Evolutionary conservation across 129 eudicot genomes (phyloP).

Genomic region (Flaveria trinervia): DNA sequence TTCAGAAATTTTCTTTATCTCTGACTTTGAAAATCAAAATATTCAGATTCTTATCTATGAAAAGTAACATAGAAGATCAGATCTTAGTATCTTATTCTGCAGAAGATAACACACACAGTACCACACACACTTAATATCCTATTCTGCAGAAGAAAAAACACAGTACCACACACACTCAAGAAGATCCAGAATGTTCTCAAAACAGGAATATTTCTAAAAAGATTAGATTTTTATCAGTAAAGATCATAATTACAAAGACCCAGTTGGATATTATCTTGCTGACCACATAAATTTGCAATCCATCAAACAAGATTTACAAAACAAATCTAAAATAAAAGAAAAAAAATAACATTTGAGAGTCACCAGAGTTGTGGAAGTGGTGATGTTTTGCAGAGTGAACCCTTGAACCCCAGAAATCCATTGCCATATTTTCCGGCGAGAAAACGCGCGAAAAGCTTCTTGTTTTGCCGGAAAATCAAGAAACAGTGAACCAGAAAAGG

Average conservation of each 20-base stretch:
- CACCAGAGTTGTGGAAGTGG: slow-evolving; percentile 46
- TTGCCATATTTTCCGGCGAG: slow-evolving; percentile 51
- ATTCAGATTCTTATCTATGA: no score
- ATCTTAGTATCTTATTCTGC: slow-evolving; percentile 22
- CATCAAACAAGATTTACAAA: slow-evolving; percentile 5
- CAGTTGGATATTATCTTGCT: slow-evolving; percentile 12
- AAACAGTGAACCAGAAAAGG: slow-evolving; percentile 18
- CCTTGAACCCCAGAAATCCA: slow-evolving; percentile 70
- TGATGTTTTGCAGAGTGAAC: slow-evolving; percentile 51
- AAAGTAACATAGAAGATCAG: slow-evolving; percentile 17
- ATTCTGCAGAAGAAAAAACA: slow-evolving; percentile 24
- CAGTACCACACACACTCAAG: slow-evolving; percentile 6
- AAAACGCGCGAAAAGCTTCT: slow-evolving; percentile 10
- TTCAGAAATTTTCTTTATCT: slow-evolving; percentile 13
- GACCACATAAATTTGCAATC: slow-evolving; percentile 9
- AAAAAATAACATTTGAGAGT: not conserved
- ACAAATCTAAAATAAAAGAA: not conserved
- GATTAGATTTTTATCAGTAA: slow-evolving; percentile 17
- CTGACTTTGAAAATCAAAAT: not conserved
- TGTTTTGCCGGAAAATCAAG: slow-evolving; percentile 22
- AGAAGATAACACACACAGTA: slow-evolving; percentile 28
- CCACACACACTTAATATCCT: not conserved
- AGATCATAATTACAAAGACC: slow-evolving; percentile 19
- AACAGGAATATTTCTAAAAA: slow-evolving; percentile 27
- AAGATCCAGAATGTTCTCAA: slow-evolving; percentile 29